These are phyloP conservation scores for Cyclaneusma minus DNA, from an alignment of 2,329 filamentous ascomycete genomes.

Conservation along the genomic window DNA sequence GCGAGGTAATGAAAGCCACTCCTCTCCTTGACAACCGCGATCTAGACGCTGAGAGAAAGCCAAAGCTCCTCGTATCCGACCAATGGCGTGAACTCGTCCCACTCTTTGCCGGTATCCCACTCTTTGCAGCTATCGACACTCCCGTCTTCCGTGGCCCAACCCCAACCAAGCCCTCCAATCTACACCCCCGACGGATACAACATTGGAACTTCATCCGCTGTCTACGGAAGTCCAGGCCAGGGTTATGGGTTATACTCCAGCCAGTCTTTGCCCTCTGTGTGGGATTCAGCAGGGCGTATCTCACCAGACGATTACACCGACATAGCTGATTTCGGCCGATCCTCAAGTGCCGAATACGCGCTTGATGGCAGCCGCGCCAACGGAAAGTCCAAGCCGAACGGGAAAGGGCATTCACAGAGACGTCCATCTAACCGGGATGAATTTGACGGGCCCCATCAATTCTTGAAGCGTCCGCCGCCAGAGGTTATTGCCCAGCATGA, in stretches of 20 bases:
- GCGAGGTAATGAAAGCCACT: too few relatives aligned
- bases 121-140: too few relatives aligned
- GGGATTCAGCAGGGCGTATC: slow-evolving; percentile 17
- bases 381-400: slow-evolving; percentile 28
- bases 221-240: slow-evolving; percentile 16
- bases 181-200: slow-evolving; percentile 17
- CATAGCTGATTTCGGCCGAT: slow-evolving; percentile 29
- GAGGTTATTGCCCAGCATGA: slow-evolving; percentile 63
- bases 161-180: too few relatives aligned
- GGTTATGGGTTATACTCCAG: slow-evolving; percentile 15
- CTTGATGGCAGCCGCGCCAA: slow-evolving; percentile 32
- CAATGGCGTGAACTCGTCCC: too few relatives aligned
- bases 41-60: too few relatives aligned
- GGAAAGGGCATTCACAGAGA: slow-evolving; percentile 32
- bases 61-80: too few relatives aligned
- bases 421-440: slow-evolving; percentile 72
- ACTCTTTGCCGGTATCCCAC: too few relatives aligned
- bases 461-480: slow-evolving; percentile 56
- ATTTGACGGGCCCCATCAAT: slow-evolving; percentile 77
- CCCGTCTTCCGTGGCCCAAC: too few relatives aligned
- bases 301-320: slow-evolving; percentile 19
- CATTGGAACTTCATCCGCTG: slow-evolving; percentile 12
- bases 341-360: slow-evolving; percentile 42
- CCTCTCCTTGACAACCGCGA: too few relatives aligned
- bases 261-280: slow-evolving; percentile 12